These are phyloP conservation scores for Mortierella antarctica DNA, from an alignment of 192 early-diverging fungal genomes.

Conservation along the genomic window DNA sequence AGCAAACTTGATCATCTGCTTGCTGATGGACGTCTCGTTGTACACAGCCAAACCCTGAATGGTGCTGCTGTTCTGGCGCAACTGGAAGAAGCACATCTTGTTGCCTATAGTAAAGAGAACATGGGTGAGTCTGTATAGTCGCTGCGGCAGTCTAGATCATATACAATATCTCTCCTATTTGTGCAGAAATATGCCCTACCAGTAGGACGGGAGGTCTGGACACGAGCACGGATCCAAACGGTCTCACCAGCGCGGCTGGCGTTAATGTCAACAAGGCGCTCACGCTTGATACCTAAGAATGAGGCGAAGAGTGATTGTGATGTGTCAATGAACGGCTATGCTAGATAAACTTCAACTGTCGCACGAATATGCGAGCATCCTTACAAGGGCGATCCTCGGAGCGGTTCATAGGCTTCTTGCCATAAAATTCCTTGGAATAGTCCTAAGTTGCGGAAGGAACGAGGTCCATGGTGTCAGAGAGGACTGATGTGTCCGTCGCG, in stretches of 20 bases:
- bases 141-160: background rate
- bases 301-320: slow-evolving; percentile 1
- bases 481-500: background rate
- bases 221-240: slow-evolving; percentile 88
- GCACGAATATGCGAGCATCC: background rate
- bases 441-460: slow-evolving; percentile 61
- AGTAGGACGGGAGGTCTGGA: slow-evolving; percentile 89
- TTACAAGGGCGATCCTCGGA: slow-evolving; percentile 79
- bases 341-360: no score
- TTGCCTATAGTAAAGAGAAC: slow-evolving; percentile 53
- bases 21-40: slow-evolving; percentile 83
- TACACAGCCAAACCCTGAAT: slow-evolving; percentile 87
- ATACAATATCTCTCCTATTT: background rate
- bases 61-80: slow-evolving; percentile 89
- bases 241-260: slow-evolving; percentile 74
- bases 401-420: slow-evolving; percentile 88
- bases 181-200: slow-evolving; percentile 55
- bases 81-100: slow-evolving; percentile 91
- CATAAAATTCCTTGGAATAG: slow-evolving; percentile 87
- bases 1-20: slow-evolving; percentile 96
- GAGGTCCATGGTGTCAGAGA: no score
- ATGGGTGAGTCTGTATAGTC: background rate
- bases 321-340: no score
- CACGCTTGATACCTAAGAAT: slow-evolving; percentile 66
- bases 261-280: slow-evolving; percentile 73